phyloP scores from a whole-genome alignment of 1,284 basidiomycete species.

The Cryptococcus sp. region DNA sequence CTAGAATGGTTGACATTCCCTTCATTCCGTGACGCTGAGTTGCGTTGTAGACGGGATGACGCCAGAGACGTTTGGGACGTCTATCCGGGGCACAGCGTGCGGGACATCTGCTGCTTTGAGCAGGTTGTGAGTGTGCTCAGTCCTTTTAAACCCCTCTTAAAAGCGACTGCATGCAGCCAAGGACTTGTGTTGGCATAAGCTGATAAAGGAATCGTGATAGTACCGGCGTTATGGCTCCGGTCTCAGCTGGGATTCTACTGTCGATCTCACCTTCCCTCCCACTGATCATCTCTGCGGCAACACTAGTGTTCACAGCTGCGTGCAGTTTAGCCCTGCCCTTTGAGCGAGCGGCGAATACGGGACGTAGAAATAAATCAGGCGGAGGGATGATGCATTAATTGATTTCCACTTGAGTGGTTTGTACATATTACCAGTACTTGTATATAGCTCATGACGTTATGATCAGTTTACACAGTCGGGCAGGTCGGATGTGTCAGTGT shows the following conservation, averaged over 20 bases:
- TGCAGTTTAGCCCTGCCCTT: slow-evolving; percentile 65
- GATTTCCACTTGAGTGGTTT: neutral
- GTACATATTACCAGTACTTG: too few relatives aligned
- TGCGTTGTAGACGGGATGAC: slow-evolving; percentile 66
- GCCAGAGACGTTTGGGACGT: slow-evolving; percentile 81
- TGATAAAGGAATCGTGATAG: slow-evolving; percentile 51
- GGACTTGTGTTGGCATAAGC: too few relatives aligned
- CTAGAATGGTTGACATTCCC: neutral
- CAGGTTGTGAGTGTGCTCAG: slow-evolving; percentile 64
- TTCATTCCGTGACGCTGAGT: neutral
- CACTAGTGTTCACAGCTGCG: slow-evolving; percentile 68
- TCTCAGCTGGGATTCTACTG: slow-evolving; percentile 78
- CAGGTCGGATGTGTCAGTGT: too few relatives aligned
- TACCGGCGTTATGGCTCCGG: slow-evolving; percentile 86
- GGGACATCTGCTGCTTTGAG: slow-evolving; percentile 88
- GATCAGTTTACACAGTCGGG: too few relatives aligned
- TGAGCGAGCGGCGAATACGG: slow-evolving; percentile 28
- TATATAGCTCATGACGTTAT: too few relatives aligned
- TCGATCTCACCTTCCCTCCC: slow-evolving; percentile 71
- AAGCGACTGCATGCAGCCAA: too few relatives aligned
- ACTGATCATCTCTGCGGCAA: slow-evolving; percentile 71
- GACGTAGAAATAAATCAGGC: slow-evolving; percentile 14
- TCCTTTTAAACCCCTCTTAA: neutral
- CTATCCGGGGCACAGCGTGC: slow-evolving; percentile 84
- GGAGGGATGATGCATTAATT: slow-evolving; percentile 17